Base-by-base conservation (phyloP, 352 stramenopile species). In the Globisporangium acanthophoron region DNA sequence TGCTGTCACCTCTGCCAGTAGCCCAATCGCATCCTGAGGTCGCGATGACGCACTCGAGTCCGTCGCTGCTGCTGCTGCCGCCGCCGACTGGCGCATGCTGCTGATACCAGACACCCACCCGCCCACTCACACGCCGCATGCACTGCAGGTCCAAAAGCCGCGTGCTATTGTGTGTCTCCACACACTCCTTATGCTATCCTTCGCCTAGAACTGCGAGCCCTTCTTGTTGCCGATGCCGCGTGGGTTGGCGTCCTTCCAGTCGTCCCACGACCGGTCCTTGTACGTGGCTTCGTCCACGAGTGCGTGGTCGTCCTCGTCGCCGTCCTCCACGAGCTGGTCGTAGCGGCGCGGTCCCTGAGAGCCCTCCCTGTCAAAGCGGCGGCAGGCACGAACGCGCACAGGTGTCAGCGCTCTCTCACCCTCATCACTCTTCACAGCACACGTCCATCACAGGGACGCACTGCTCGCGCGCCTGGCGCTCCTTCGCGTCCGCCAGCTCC, bases 221-320 rank as follows among this genome's bases (percentile, higher is more conserved):
- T 90, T 94, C 74, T 99, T 99, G 75, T 99, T 99, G 54, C 96
- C 96, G 70, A 97, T 97, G 31, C 96, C 96, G 61, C 86, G 87
- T 29, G 92, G 88, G 70, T 99, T 98, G 21, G 92, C 87, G 57
- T 98, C 96, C 73, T 98, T 98, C 78, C 85, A 99, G 74, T 98
- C 90, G 73, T 99, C 96, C 96, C 96, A 99, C 18, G 88, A 75
- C 46, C 95, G 86, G 69, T 99, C 96, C 43, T 98, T 87, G 63
- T 91, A 87, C 16, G 92, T 91, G 49, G 87, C 88, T 49, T 97
- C 87, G 57, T 98, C 93, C 18, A 98, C 87, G 37, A 98, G 80
- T 49, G 80, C 69, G 1, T 85, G 65, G 67, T 98, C 73, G 65
- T 99, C 96, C 67, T 99, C 96, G 56, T 98, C 92, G 49, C 96